Conservation (phyloP, 2,329 filamentous ascomycete genomes). For the Ramichloridium luteum region DNA sequence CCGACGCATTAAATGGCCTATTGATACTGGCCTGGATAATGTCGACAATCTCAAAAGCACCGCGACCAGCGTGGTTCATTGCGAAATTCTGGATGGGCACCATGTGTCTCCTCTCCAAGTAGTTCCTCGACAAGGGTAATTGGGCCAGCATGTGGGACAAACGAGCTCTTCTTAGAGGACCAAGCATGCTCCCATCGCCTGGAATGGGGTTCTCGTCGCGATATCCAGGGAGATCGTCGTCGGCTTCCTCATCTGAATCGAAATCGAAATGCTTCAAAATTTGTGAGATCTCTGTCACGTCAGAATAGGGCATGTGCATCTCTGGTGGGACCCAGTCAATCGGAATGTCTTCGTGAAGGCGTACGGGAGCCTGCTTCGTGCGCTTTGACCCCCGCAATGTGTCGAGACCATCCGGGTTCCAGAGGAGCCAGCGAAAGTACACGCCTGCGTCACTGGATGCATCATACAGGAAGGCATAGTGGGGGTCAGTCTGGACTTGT, state of each 20-base stretch:
- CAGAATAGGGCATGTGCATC: constrained; percentile 52
- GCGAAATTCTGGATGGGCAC: constrained; percentile 79
- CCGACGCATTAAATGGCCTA: constrained; percentile 62
- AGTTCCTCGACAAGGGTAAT: constrained; percentile 62
- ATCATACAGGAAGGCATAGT: constrained; percentile 92
- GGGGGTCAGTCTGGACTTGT: constrained; percentile 73
- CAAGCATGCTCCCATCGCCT: constrained; percentile 49
- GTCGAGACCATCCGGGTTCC: constrained; percentile 41
- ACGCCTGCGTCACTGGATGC: constrained; percentile 64
- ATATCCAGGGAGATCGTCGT: constrained; percentile 32
- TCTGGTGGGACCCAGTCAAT: constrained; percentile 69
- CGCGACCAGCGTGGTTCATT: constrained; percentile 71
- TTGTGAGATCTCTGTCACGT: constrained; percentile 55
- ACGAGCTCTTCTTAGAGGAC: constrained; percentile 72
- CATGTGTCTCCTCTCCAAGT: constrained; percentile 71
- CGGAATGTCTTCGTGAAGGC: constrained; percentile 57
- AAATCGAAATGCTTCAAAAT: constrained; percentile 77
- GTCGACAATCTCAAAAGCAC: constrained; percentile 83
- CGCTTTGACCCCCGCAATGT: constrained; percentile 29
- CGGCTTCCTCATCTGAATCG: constrained; percentile 74
- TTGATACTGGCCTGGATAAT: constrained; percentile 74
- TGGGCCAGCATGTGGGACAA: constrained; percentile 73
- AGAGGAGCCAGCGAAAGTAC: constrained; percentile 88
- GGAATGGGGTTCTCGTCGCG: constrained; percentile 27
- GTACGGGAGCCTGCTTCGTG: constrained; percentile 21